Evolutionary conservation across 2,329 filamentous ascomycete species (phyloP), one percentile per base, ranked within the genome.

Genomic region (Basipetospora chlamydospora): DNA sequence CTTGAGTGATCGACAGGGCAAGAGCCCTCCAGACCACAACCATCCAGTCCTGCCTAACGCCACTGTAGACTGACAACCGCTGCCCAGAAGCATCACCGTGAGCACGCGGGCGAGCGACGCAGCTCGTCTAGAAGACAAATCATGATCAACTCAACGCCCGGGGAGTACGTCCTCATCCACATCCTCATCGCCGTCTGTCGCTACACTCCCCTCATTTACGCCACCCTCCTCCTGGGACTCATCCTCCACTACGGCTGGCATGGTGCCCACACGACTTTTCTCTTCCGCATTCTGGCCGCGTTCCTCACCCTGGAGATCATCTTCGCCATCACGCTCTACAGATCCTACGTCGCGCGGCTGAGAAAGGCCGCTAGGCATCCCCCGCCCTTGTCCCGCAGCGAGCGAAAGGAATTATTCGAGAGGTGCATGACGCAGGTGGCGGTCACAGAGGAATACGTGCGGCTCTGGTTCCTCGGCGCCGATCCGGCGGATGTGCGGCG

Each of bases 391-490:
- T 56, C 61, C 1, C 56, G 54, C 23, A 49, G 62, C 5, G 60
- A 73, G 35, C 64, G 78, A 17, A 55, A 58, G 28, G 59, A 52
- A 2, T 55, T 83, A 3, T 79, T 81, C 47, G 53, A 63, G 35
- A 63, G 63, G 26, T 74, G 72, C 52, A 58, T 67, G 41, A 57
- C 56, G 22, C 71, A 67, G 44, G 61, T 78, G 4, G 57, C 67
- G 1, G 64, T 74, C 42, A 57, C 61, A 0, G 66, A 71, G 37
- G 52, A 53, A 16, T 83, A 79, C 46, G 44, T 84, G 28, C 61
- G 57, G 33, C 61, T 63, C 41, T 84, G 79, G 79, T 81, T 82
- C 43, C 59, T 74, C n/a, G 71, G 69, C 22, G 71, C 76, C 2
- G 58, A 66, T 8, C 39, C 60, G 2, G 51, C 59, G 13, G 72